Evolutionary conservation across 2,329 filamentous ascomycete species (phyloP), one percentile per base, ranked within the genome.

Genomic region (Talaromyces funiculosus): DNA sequence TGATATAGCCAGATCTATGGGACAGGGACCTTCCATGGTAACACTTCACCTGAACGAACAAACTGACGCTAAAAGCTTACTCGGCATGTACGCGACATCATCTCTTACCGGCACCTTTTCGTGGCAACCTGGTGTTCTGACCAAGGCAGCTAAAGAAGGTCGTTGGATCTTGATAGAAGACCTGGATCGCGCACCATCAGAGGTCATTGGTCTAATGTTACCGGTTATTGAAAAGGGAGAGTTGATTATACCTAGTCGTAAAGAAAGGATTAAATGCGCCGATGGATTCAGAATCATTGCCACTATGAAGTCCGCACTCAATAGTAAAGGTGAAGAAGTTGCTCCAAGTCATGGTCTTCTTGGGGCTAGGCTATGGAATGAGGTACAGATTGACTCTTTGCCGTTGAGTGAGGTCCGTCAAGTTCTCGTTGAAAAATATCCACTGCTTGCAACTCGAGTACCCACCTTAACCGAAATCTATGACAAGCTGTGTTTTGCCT

Each of bases 101-200:
- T 85, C 89, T 16, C 89, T 88, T 63, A 92, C 92, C 1, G 92
- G 92, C 1, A 92, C 90, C 9, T 99, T 99, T 72, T 84, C 85
- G 55, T 99, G 94, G 94, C 86, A 90, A 62, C 86, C 94, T 3
- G 94, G 94, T 75, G 90, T 97, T 20, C 79, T 99, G 67, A 97
- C 94, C 0, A 96, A 91, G 31, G 95, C 95, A 37, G 92, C 97
- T 2, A 88, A 84, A 69, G 93, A 99, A 78, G 95, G 94, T 16
- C 84, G 93, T 69, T 99, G 94, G 95, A 90, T 99, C 6, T 81
- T 99, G 65, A 95, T 99, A 62, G 95, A 99, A 74, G 95, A 99
- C 73, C 82, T 99, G 42, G 92, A 99, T 72, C 87, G 93, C 64
- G 94, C 94, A 10, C 94, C 95, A 4, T 93, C 90, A 65, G 94